These are phyloP conservation scores for Verbascum thapsus DNA, from an alignment of 257 asterid species.

Conservation along the genomic window DNA sequence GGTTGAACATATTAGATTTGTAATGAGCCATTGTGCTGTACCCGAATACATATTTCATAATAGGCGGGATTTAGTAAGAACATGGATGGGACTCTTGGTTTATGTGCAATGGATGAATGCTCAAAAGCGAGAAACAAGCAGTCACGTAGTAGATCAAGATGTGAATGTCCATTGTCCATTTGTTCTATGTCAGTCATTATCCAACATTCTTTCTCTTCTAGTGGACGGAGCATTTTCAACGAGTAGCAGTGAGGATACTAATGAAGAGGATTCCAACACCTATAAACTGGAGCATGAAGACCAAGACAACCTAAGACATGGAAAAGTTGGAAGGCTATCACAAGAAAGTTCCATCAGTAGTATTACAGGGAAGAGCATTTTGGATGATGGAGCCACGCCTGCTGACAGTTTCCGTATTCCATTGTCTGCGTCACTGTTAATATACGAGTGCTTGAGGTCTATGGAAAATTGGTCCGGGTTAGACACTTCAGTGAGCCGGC, in stretches of 20 bases:
- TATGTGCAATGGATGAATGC: constrained; percentile 95
- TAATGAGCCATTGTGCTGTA: constrained; percentile 86
- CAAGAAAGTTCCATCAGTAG: constrained; percentile 80
- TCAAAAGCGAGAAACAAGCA: constrained; percentile 86
- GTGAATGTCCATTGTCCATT: constrained; percentile 79
- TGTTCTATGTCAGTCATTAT: constrained; percentile 66
- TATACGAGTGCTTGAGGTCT: constrained; percentile 83
- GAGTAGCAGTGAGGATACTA: constrained; percentile 40
- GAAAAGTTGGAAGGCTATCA: constrained; percentile 91
- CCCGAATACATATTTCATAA: constrained; percentile 64
- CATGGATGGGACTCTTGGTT: constrained; percentile 83
- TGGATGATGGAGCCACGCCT: constrained; percentile 48
- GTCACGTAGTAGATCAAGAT: constrained; percentile 80
- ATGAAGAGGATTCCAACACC: constrained; percentile 44
- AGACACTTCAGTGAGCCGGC: constrained; percentile 67
- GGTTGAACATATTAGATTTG: constrained; percentile 84
- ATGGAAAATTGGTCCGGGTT: constrained; percentile 79
- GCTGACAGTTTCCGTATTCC: constrained; percentile 57
- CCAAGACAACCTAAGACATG: constrained; percentile 77
- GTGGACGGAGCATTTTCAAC: constrained; percentile 82
- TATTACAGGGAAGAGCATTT: constrained; percentile 53
- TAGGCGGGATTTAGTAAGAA: constrained; percentile 69
- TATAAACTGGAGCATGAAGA: constrained; percentile 48
- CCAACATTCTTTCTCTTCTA: constrained; percentile 73
- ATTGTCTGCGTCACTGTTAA: constrained; percentile 71